Evolutionary conservation across 169 alveolate species (phyloP), one percentile per base, ranked within the genome.

Genomic region (Eimeria brunetti): DNA sequence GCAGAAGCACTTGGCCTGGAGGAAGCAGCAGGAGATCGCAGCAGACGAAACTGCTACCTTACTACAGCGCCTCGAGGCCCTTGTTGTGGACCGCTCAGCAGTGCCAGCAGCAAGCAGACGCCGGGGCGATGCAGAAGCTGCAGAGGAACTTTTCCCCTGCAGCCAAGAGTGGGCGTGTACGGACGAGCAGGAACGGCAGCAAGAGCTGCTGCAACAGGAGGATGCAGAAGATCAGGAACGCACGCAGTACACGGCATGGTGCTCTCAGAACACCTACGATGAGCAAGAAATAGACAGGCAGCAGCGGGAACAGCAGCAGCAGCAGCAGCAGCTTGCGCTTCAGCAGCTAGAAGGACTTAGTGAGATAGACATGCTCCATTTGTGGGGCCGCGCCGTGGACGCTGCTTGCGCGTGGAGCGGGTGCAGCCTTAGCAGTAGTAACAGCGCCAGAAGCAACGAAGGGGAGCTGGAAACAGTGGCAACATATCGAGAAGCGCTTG

Each of bases 221-320:
- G 86, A 44, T 27, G 46, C 51, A 60, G 58, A 44, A 14, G 38
- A 64, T 64, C 51, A 49, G 7, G 95, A 84, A 2, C 46, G 88
- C 85, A 91, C 95, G 60, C 95, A 91, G 95, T 91, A 91, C 86
- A 80, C 86, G 8, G 51, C 69, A 36, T 91, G 95, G 95, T 91
- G 91, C 46, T 22, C 33, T 44, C 93, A 86, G 36, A 27, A 0
- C 75, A 30, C 64, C 41, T 44, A 44, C 56, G 6, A 36, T 18
- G 69, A 38, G 2, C 76, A 60, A 30, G 51, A 56, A 84, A 38
- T 36, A 49, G 73, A 36, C 9, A 30, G 51, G 3, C 75, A 53
- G 75, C 49, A 24, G 46, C 46, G 4, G 46, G 46, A 41, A 20
- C 36, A 53, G 75, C 36, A 53, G 75, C 36, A 56, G 75, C 75